Percentiles rank a stretch among this genome's conserved stretches.
Evolutionary conservation across 2,329 filamentous ascomycete species (phyloP).

Genomic region (Helotiales sp.): DNA sequence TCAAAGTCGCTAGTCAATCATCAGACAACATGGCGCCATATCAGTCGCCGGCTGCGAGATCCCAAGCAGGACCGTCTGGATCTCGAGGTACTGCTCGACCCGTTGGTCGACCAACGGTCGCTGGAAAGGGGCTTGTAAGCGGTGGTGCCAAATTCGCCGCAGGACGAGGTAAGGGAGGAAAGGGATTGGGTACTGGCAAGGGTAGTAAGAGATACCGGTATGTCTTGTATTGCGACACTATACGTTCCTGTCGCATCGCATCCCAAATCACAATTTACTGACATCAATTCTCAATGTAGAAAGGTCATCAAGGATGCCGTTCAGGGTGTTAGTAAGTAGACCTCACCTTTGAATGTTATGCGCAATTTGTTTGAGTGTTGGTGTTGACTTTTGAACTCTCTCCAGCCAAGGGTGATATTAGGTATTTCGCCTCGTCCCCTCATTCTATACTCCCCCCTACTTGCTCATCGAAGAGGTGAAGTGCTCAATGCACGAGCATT

Average conservation of each 20-base stretch:
- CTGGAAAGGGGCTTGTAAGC: constrained; percentile 19
- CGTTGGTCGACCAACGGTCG: constrained; percentile 7
- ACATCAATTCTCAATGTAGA: constrained; percentile 39
- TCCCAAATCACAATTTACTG: not conserved
- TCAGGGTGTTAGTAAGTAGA: constrained; percentile 55
- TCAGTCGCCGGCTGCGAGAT: not conserved
- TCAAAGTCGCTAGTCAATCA: not conserved
- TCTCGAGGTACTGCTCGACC: not conserved
- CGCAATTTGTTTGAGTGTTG: not conserved
- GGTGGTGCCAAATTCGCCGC: not conserved
- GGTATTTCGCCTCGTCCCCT: constrained; percentile 45
- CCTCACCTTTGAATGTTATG: not conserved
- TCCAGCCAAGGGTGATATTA: constrained; percentile 59
- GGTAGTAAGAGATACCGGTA: constrained; percentile 19
- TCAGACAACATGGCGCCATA: not conserved
- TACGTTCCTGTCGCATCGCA: not conserved
- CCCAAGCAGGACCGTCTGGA: not conserved
- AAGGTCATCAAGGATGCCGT: constrained; percentile 57
- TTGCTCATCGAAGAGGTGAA: too few relatives aligned
- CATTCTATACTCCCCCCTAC: not conserved
- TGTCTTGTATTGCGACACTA: not conserved
- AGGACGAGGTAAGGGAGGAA: constrained; percentile 27
- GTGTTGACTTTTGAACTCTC: constrained; percentile 23
- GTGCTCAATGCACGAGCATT: not conserved
- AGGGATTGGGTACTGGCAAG: constrained; percentile 20